phyloP scores from a whole-genome alignment of 345 rosid genomes.

The Hypericum androsaemum region DNA sequence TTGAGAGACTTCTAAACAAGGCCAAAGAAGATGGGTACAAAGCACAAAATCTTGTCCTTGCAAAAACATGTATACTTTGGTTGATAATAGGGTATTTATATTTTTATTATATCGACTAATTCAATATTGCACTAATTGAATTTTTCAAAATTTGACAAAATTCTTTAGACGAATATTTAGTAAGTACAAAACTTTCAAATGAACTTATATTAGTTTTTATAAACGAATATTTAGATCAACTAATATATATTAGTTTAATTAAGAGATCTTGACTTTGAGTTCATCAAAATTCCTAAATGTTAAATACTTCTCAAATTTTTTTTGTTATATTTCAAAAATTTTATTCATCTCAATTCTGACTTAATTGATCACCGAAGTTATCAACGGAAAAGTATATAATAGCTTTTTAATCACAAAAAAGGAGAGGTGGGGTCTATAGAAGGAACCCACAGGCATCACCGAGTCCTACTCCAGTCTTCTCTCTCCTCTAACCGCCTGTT shows the following conservation, averaged over 20 bases:
- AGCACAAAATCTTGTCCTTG: constrained; percentile 45
- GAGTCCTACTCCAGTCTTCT: constrained; percentile 56
- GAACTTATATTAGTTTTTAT: background rate
- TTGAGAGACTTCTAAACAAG: constrained; percentile 18
- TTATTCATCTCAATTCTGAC: no score
- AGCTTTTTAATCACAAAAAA: background rate
- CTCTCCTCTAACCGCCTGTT: constrained; percentile 78
- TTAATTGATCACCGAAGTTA: background rate
- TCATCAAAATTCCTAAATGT: no score
- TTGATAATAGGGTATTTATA: no score
- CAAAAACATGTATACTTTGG: constrained; percentile 18
- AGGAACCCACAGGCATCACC: constrained; percentile 69
- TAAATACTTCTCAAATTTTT: no score
- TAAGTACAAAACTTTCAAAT: constrained; percentile 2
- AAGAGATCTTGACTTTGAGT: no score
- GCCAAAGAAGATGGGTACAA: constrained; percentile 21
- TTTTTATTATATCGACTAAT: no score
- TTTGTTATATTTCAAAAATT: no score
- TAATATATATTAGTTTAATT: no score
- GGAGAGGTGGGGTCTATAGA: constrained; percentile 32
- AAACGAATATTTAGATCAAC: no score
- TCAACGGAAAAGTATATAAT: background rate
- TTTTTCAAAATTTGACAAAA: no score
- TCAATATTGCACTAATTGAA: no score
- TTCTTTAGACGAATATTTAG: background rate